Base-by-base conservation (phyloP, 2,329 filamentous ascomycete species). In the Sporothrix globosa region DNA sequence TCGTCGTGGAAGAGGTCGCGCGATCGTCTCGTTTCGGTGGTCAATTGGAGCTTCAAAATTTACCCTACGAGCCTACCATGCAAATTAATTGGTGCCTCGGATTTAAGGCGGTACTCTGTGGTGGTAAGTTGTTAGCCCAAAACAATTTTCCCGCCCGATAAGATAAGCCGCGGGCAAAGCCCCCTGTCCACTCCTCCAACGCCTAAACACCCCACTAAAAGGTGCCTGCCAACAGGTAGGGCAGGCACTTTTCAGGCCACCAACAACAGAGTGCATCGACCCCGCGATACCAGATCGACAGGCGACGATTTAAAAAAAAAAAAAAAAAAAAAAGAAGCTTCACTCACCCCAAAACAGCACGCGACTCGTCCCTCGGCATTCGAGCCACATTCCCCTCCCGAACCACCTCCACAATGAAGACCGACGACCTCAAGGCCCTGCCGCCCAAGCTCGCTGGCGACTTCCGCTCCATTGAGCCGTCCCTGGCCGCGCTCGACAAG, bases 391-490 rank as follows among this genome's bases (percentile, higher is more conserved):
- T 46, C 2, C 5, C 5, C 7, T 4, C 30, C 50, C 9, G 39
- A 48, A 21, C 24, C 19, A 56, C 19, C 50, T 9, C 24, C 52
- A 66, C 53, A 21, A 88, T 88, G 87, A 87, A 88, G 81, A 78
- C 81, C 74, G 83, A 86, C 75, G 85, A 88, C 79, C 81, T 88
- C 74, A 80, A 83, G 72, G 79, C 83, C 70, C 79, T 88, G 66
- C 81, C 84, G 72, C 80, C 80, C 11, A 82, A 82, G 75, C 81
- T 89, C 72, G 80, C 82, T 72, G 84, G 83, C 52, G 92, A 97
- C 81, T 96, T 96, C 83, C 96, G 96, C 82, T 84, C 90, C 71
- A 89, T 94, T 74, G 92, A 96, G 78, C 86, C 88, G 34, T 85
- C 89, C 71, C 86, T 97, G 69, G 84, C 87, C 76, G 89, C 91